Base-by-base conservation (phyloP, 495 filamentous ascomycete genomes). In the Cudoniella acicularis region DNA sequence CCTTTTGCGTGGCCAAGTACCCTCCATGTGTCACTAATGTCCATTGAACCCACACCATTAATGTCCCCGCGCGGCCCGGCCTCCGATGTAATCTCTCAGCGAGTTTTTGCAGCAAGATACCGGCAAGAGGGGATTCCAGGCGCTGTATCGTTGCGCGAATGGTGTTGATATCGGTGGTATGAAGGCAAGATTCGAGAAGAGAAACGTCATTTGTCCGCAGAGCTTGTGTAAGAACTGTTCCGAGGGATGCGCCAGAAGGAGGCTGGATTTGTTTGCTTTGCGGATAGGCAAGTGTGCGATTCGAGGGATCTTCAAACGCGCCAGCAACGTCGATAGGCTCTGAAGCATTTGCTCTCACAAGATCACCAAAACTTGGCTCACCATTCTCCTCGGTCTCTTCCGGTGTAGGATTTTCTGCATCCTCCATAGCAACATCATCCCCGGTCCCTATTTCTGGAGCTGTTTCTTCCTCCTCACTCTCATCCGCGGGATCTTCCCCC, bases 1-100 rank as follows among this genome's bases (percentile, higher is more conserved):
- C 85, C 0, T 88, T 85, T 65, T 95, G 88, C 10, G 85, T 85
- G 22, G 91, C 90, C 36, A 98, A 75, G 52, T 92, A 92, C 60
- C 94, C 94, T 61, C 94, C 94, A 71, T 98, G 94, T 8, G 91
- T 87, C 18, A 97, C 83, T n/a, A 96, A 79, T 1, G 90, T 93
- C 90, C 91, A 96, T 72, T 97, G 91, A 46, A 97, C 87, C 94
- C 94, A 98, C 16, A 88, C 82, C 77, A 96, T 92, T n/a, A 98
- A 83, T 61, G 83, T 88, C 25, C 91, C 90, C 16, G 94, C 92
- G 52, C 94, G 84, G 22, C 92, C 94, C 3, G 94, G 94, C 20
- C 90, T 82, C 59, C 88, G 83, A 65, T 96, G 87, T 70, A 98
- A 83, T 62, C 91, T 84, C 66, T 95, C 88, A 11, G 94, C 90